Evolutionary conservation across 805 yeast species (phyloP).

Genomic region (Grigorovia humatica): DNA sequence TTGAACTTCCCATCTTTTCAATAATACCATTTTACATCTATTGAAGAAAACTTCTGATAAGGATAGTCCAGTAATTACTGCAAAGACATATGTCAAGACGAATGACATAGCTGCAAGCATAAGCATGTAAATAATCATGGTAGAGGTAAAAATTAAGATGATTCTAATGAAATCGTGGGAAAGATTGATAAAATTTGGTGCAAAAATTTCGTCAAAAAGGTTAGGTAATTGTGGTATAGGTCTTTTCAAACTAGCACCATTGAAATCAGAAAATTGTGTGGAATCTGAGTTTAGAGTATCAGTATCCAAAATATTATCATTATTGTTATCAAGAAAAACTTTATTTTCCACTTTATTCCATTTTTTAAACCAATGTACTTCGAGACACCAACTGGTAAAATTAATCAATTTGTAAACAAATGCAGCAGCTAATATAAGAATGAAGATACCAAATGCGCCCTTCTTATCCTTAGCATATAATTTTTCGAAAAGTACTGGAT

Average conservation of each 20-base stretch:
- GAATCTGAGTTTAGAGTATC: neutral
- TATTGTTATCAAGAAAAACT: neutral
- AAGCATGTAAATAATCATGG: conserved; percentile 57
- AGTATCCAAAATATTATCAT: neutral
- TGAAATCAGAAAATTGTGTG: conserved; percentile 22
- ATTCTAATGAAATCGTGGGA: conserved; percentile 44
- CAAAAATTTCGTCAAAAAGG: conserved; percentile 19
- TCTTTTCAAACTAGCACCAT: conserved; percentile 26
- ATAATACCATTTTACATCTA: conserved; percentile 31
- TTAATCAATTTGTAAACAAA: conserved; percentile 50
- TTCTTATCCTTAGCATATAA: conserved; percentile 45
- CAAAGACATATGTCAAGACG: conserved; percentile 59
- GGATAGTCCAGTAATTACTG: conserved; percentile 58
- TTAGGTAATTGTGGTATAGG: conserved; percentile 25
- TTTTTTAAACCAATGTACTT: conserved; percentile 52
- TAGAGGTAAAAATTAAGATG: conserved; percentile 46
- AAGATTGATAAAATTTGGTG: conserved; percentile 21
- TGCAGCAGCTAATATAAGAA: conserved; percentile 47
- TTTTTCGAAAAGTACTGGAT: conserved; percentile 54
- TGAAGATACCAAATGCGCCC: conserved; percentile 65
- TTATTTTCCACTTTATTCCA: conserved; percentile 16
- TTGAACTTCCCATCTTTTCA: conserved; percentile 26
- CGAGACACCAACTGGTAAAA: conserved; percentile 53
- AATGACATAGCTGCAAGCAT: conserved; percentile 76
- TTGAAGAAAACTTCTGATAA: conserved; percentile 63